A percentile compares a stretch with the other conserved stretches of the same genome.
Evolutionary conservation across 352 stramenopile species (phyloP).

Genomic region (Phytophthora sp.): DNA sequence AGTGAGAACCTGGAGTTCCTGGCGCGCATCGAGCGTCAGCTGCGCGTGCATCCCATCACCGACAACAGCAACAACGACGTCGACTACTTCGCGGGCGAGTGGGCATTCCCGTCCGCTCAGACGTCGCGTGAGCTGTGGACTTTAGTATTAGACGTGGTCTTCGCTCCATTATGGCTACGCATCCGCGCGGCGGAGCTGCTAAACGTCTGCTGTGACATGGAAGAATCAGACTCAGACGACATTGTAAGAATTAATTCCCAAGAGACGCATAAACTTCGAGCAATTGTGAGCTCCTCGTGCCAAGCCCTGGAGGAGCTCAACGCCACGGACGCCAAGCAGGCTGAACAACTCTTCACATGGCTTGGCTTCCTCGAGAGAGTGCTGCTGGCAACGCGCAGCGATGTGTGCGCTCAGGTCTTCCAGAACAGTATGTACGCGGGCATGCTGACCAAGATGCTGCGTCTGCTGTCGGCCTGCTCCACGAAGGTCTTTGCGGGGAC

Average conservation of each 20-base stretch:
- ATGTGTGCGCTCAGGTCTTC: constrained; percentile 49
- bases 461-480: constrained; percentile 56
- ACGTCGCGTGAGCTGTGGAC: constrained; percentile 60
- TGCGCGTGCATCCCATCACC: constrained; percentile 19
- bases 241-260: constrained; percentile 13
- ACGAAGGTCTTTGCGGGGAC: constrained; percentile 72
- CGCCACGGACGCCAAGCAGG: constrained; percentile 44
- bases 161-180: constrained; percentile 66
- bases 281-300: constrained; percentile 75
- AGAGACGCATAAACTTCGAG: constrained; percentile 59
- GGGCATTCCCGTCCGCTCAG: constrained; percentile 27
- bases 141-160: constrained; percentile 73
- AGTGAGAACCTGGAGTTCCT: constrained; percentile 58
- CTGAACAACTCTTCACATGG: constrained; percentile 62
- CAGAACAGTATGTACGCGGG: constrained; percentile 60
- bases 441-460: constrained; percentile 71
- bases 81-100: constrained; percentile 4
- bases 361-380: constrained; percentile 67
- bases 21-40: constrained; percentile 46
- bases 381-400: constrained; percentile 47
- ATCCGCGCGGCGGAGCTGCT: constrained; percentile 68
- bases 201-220: constrained; percentile 45
- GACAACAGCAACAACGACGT: background rate
- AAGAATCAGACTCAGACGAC: constrained; percentile 16
- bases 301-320: constrained; percentile 69